Evolutionary conservation across 441 rosid species (phyloP).

Genomic region (Euphorbia schlechtendalii): DNA sequence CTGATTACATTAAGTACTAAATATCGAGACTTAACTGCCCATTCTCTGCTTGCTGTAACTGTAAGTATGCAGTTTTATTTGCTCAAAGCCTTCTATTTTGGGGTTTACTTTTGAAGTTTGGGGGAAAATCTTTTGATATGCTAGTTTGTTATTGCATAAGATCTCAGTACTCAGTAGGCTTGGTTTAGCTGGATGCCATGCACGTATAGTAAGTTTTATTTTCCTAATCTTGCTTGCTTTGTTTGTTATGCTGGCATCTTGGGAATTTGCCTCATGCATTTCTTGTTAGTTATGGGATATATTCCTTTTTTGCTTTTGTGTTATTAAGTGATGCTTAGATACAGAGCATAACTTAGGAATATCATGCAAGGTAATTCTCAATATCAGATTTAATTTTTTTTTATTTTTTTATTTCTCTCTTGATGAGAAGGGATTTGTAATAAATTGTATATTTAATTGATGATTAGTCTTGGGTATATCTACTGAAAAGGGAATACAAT

Average conservation of each 20-base stretch:
- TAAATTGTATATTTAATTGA: neutral
- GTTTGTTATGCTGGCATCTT: neutral
- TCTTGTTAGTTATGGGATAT: neutral
- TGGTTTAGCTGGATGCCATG: neutral
- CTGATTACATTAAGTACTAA: conserved; percentile 74
- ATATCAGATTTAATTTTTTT: neutral
- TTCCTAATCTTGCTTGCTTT: neutral
- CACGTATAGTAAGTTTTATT: neutral
- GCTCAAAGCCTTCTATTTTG: neutral
- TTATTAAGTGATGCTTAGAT: neutral
- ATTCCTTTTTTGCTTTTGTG: neutral
- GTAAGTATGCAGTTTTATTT: conserved; percentile 31
- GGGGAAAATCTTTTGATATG: neutral
- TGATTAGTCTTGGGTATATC: neutral
- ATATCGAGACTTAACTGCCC: conserved; percentile 83
- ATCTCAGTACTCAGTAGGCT: neutral
- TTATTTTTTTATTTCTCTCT: neutral
- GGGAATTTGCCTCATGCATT: neutral
- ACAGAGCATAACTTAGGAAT: neutral
- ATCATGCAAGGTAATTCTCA: neutral
- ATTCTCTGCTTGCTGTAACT: conserved; percentile 83
- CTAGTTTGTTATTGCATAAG: neutral
- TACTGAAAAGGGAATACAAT: neutral
- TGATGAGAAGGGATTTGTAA: neutral
- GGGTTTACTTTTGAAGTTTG: neutral